Conservation (phyloP, 108 stramenopile genomes). For the Pseudonitzschia delicatissima region DNA sequence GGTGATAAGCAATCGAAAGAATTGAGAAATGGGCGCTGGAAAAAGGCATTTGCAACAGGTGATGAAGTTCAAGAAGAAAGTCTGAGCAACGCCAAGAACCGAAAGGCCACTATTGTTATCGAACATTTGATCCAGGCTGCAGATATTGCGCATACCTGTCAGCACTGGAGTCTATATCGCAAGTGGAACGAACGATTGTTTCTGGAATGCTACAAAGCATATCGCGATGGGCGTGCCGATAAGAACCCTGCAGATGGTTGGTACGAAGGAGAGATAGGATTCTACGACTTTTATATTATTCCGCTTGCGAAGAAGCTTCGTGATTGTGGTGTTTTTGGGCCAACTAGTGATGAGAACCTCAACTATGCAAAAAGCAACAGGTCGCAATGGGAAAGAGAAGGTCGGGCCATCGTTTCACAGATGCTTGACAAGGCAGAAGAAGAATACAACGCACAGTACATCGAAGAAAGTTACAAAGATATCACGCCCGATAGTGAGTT, state of each 20-base stretch:
- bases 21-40: slow-evolving; percentile 37
- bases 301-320: slow-evolving; percentile 62
- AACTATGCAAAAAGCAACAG: slow-evolving; percentile 23
- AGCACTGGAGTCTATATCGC: slow-evolving; percentile 50
- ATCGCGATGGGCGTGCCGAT: slow-evolving; percentile 33
- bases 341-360: slow-evolving; percentile 43
- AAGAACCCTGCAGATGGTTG: slow-evolving; percentile 48
- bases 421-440: slow-evolving; percentile 7
- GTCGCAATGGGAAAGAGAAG: slow-evolving; percentile 26
- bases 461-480: too few species aligned
- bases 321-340: slow-evolving; percentile 57
- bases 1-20: slow-evolving; percentile 31
- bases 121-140: slow-evolving; percentile 56
- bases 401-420: slow-evolving; percentile 12
- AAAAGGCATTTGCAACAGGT: slow-evolving; percentile 29
- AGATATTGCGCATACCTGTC: slow-evolving; percentile 66
- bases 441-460: background rate
- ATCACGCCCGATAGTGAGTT: too few species aligned
- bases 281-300: slow-evolving; percentile 61
- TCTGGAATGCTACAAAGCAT: slow-evolving; percentile 49
- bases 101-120: slow-evolving; percentile 44
- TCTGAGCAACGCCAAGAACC: slow-evolving; percentile 2
- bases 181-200: slow-evolving; percentile 61
- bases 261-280: slow-evolving; percentile 64
- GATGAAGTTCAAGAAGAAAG: background rate